A percentile compares a stretch with the other conserved stretches of the same genome.
phyloP scores from a whole-genome alignment of 352 stramenopile species.

The Halophytophthora batemanensis region DNA sequence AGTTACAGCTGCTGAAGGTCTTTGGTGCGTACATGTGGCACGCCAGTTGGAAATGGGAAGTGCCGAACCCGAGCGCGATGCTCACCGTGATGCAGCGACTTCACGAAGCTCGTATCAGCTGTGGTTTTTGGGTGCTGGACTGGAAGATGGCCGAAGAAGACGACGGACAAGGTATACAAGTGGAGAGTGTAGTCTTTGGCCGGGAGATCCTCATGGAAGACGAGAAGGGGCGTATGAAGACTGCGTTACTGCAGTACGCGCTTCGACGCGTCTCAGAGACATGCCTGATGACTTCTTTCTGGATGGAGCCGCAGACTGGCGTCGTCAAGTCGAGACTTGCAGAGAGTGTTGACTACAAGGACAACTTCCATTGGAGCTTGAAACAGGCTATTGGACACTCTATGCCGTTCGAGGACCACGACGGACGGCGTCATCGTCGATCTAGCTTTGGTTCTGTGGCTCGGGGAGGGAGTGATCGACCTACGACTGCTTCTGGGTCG shows the following conservation, averaged over 20 bases:
- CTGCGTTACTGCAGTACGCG: conserved; percentile 77
- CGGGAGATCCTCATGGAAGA: conserved; percentile 84
- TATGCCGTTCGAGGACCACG: conserved; percentile 46
- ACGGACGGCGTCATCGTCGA: conserved; percentile 11
- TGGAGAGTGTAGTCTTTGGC: conserved; percentile 77
- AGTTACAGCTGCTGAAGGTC: conserved; percentile 67
- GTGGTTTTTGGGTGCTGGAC: conserved; percentile 82
- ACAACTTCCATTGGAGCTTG: conserved; percentile 67
- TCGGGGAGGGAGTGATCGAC: conserved; percentile 6
- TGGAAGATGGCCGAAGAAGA: conserved; percentile 71
- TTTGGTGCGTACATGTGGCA: conserved; percentile 89
- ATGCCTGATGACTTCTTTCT: conserved; percentile 83
- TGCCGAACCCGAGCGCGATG: conserved; percentile 49
- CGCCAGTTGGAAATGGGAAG: conserved; percentile 81
- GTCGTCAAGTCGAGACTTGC: conserved; percentile 59
- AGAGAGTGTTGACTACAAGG: conserved; percentile 33
- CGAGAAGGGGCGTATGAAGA: conserved; percentile 68
- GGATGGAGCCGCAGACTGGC: conserved; percentile 86
- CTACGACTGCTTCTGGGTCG: conserved; percentile 2
- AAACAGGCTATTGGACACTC: conserved; percentile 72
- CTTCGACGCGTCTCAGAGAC: conserved; percentile 69
- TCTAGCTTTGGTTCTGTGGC: conserved; percentile 2
- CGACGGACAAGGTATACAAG: conserved; percentile 39
- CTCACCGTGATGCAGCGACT: conserved; percentile 68
- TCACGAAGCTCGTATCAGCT: conserved; percentile 63